A percentile compares a stretch with the other conserved stretches of the same genome.
Evolutionary conservation across 2,329 filamentous ascomycete species (phyloP).

Genomic region (Proliferodiscus dingleyae): DNA sequence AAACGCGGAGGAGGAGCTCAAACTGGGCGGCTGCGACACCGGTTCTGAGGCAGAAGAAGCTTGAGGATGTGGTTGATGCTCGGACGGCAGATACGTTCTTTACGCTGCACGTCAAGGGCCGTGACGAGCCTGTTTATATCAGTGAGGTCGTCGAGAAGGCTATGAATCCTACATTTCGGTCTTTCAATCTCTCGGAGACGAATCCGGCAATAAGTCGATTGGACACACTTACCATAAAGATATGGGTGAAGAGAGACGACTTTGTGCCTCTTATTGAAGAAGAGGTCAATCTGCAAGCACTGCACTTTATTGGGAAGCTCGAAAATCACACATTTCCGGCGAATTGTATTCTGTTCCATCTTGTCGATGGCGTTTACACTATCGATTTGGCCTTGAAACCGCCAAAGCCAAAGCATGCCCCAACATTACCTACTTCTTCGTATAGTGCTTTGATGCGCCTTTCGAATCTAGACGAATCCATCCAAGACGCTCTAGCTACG

Average conservation of each 20-base stretch:
- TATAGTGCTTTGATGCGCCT: constrained; percentile 87
- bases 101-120: constrained; percentile 65
- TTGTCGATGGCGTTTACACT: constrained; percentile 82
- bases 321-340: constrained; percentile 66
- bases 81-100: constrained; percentile 86
- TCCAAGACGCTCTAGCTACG: constrained; percentile 81
- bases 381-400: constrained; percentile 55
- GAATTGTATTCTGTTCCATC: constrained; percentile 81
- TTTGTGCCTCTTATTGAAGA: constrained; percentile 69
- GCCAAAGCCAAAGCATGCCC: constrained; percentile 45
- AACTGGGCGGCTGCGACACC: constrained; percentile 59
- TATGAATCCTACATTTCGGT: constrained; percentile 88
- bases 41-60: constrained; percentile 61
- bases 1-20: constrained; percentile 52
- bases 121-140: constrained; percentile 76
- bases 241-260: constrained; percentile 64
- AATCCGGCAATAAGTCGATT: constrained; percentile 61
- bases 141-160: constrained; percentile 75
- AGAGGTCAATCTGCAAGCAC: constrained; percentile 59
- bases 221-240: constrained; percentile 59
- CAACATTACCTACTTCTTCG: constrained; percentile 61
- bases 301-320: constrained; percentile 76
- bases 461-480: constrained; percentile 81
- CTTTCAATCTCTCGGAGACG: constrained; percentile 68
- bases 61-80: constrained; percentile 67